Evolutionary conservation across 805 yeast genomes (phyloP).

Genomic region (Saturnispora zaruensis): DNA sequence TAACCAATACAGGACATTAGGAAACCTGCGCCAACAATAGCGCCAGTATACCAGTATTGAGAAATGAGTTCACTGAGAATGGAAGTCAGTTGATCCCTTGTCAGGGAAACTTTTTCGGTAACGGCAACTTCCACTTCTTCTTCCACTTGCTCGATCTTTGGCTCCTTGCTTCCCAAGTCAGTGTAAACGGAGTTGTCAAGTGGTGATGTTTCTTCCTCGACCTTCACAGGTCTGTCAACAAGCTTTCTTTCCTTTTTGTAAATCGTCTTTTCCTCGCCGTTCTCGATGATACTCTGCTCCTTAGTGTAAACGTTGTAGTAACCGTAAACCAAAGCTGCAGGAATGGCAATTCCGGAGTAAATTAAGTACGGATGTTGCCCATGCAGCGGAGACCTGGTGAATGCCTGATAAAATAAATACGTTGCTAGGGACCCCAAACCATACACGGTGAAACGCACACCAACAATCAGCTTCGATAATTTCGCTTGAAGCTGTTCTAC

Average conservation of each 20-base stretch:
- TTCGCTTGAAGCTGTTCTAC: not conserved
- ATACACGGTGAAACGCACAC: conserved; percentile 19
- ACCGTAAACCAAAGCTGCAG: conserved; percentile 31
- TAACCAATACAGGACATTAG: conserved; percentile 46
- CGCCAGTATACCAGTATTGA: conserved; percentile 34
- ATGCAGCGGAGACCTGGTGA: conserved; percentile 41
- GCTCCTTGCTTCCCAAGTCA: conserved; percentile 29
- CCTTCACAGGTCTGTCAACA: conserved; percentile 17
- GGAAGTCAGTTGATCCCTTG: conserved; percentile 29
- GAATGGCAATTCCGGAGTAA: conserved; percentile 52
- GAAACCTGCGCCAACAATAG: conserved; percentile 38
- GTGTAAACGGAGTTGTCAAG: conserved; percentile 39
- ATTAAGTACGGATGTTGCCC: conserved; percentile 68
- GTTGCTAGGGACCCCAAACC: conserved; percentile 42
- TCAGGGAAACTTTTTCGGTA: conserved; percentile 27
- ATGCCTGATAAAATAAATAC: conserved; percentile 46
- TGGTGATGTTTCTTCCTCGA: conserved; percentile 31
- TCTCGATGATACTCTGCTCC: conserved; percentile 23
- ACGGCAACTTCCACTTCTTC: conserved; percentile 30
- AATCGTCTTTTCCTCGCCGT: conserved; percentile 11
- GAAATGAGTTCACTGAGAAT: conserved; percentile 29
- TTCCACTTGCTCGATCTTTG: conserved; percentile 22
- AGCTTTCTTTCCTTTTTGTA: conserved; percentile 18
- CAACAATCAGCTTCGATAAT: conserved; percentile 9
- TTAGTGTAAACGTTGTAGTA: conserved; percentile 19